A percentile compares a stretch with the other conserved stretches of the same genome.
Conservation (phyloP, 257 asterid genomes). For the Ilex aquifolium region DNA sequence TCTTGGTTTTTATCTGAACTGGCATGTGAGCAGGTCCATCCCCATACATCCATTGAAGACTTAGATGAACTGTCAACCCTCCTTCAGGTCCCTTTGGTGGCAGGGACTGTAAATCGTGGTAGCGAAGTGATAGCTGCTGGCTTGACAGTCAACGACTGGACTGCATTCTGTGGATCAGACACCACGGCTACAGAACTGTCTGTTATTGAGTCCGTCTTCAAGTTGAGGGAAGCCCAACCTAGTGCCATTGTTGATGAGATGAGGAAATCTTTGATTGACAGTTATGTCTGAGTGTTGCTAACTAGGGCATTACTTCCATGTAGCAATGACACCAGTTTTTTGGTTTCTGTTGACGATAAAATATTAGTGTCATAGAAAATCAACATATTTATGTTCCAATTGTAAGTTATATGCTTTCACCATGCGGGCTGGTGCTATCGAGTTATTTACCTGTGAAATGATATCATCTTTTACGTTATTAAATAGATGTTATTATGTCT, state of each 20-base stretch:
- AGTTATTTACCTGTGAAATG: too few species aligned
- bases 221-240: constrained; percentile 85
- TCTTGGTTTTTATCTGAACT: background rate
- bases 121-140: constrained; percentile 84
- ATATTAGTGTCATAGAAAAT: too few species aligned
- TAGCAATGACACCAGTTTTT: background rate
- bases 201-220: constrained; percentile 75
- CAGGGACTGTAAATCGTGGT: constrained; percentile 89
- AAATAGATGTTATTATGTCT: too few species aligned
- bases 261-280: constrained; percentile 81
- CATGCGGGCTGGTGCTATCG: too few species aligned
- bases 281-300: constrained; percentile 36
- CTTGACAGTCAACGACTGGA: constrained; percentile 79
- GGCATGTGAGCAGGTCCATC: constrained; percentile 62
- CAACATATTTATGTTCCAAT: too few species aligned
- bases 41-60: constrained; percentile 86
- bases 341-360: too few species aligned
- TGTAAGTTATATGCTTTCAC: too few species aligned
- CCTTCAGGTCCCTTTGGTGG: constrained; percentile 87
- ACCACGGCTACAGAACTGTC: constrained; percentile 92
- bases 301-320: background rate
- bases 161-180: constrained; percentile 87
- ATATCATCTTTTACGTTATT: too few species aligned
- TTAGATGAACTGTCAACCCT: constrained; percentile 84
- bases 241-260: constrained; percentile 78